Base-by-base conservation (phyloP, 768 basidiomycete species). In the Kwoniella heveanensis region DNA sequence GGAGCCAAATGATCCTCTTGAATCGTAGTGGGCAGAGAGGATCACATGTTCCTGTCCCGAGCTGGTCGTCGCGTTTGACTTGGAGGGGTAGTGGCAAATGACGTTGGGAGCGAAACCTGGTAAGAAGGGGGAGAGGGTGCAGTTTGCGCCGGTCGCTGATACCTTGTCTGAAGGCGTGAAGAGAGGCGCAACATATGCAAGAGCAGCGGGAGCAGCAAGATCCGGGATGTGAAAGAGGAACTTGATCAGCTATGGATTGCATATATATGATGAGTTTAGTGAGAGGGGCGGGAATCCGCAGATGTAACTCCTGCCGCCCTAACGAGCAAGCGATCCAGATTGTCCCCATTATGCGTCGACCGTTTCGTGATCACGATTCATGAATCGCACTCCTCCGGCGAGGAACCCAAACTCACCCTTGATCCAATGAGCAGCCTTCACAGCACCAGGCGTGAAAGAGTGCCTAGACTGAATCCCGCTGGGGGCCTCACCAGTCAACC, bases 1-100 rank as follows among this genome's bases (percentile, higher is more conserved):
- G 66, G 82, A 86, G 12, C 92, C 93, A 76, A 92, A 95, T 0
- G 89, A 89, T 19, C 92, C 92, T 37, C 92, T 88, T 49, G 89
- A 91, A 76, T 96, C 92, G 74, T 94, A 96, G 78, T 95, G 93
- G 1, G 88, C 90, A 60, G 88, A 88, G 55, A 95, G 82, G 52
- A 96, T 82, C 47, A 92, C 85, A 1, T 83, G 87, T 26, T 87
- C 83, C 1, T 32, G 32, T 32, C 86, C 86, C 37, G 87, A 82
- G 48, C 81, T 82, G 39, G 39, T 86, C 13, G 39, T 86, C 13
- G 54, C 37, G n/a, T 82, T 80, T 7, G 86, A 78, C 1, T 82
- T 57, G 69, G 90, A 90, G 47, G 85, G 82, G 57, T 83, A 91
- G 87, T 69, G 55, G 63, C 92, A 95, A 61, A 95, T 84, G 49